A percentile compares a stretch with the other conserved stretches of the same genome.
These are phyloP conservation scores for Trametes versicolor DNA, from an alignment of 1,284 basidiomycete species.

Conservation along the genomic window DNA sequence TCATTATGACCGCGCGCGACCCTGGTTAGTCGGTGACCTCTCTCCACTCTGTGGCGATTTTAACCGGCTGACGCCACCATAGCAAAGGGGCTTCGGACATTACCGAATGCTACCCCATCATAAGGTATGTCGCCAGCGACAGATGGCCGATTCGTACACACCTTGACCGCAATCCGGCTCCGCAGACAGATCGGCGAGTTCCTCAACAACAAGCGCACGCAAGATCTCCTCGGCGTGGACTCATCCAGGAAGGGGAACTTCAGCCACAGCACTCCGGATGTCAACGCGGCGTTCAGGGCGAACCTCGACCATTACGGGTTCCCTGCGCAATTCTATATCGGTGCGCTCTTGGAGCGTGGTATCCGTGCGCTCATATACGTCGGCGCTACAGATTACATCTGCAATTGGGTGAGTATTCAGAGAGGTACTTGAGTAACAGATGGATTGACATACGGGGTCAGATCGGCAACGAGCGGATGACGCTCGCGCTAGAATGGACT, in stretches of 20 bases:
- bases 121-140: constrained; percentile 14
- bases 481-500: constrained; percentile 68
- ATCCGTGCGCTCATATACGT: constrained; percentile 81
- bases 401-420: constrained; percentile 72
- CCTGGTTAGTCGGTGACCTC: constrained; percentile 35
- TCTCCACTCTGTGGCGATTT: background rate
- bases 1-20: constrained; percentile 30
- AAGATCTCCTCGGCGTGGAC: constrained; percentile 67
- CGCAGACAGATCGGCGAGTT: constrained; percentile 55
- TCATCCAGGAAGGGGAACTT: constrained; percentile 54
- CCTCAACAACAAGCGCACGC: constrained; percentile 64
- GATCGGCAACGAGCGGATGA: constrained; percentile 71
- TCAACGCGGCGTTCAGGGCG: constrained; percentile 51
- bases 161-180: background rate
- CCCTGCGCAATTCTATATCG: constrained; percentile 63
- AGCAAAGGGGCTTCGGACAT: constrained; percentile 42
- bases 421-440: background rate
- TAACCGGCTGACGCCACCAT: background rate
- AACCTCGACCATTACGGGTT: constrained; percentile 55
- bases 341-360: constrained; percentile 77
- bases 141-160: background rate
- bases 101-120: constrained; percentile 38
- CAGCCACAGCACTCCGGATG: constrained; percentile 44
- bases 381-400: constrained; percentile 77
- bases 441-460: background rate